Conservation (phyloP, 805 yeast species). For the Yarrowia keelungensis region DNA sequence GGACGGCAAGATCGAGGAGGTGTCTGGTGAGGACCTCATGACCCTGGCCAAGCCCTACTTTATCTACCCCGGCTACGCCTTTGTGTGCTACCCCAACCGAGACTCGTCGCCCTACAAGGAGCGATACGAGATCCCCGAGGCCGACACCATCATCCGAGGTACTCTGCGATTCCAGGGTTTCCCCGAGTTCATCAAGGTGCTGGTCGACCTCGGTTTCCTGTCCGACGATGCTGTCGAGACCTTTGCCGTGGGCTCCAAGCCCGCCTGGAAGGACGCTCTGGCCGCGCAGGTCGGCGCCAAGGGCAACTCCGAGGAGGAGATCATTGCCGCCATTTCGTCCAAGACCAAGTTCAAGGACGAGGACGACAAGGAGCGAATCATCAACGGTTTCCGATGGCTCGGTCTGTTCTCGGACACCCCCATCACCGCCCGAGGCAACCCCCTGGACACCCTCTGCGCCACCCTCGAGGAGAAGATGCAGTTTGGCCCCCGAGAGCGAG, state of each 20-base stretch:
- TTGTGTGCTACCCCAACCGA: conserved; percentile 97
- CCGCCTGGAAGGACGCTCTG: conserved; percentile 89
- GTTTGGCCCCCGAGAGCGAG: conserved; percentile 94
- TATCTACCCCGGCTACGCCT: conserved; percentile 93
- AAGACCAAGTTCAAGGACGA: conserved; percentile 81
- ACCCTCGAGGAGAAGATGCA: conserved; percentile 95
- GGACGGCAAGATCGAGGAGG: conserved; percentile 80
- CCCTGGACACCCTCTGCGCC: conserved; percentile 96
- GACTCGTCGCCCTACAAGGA: conserved; percentile 94
- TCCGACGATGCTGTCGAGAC: conserved; percentile 72
- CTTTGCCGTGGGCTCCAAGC: conserved; percentile 56
- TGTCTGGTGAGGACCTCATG: conserved; percentile 92
- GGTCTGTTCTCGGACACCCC: conserved; percentile 81
- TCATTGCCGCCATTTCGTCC: conserved; percentile 74
- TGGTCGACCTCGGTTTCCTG: conserved; percentile 92
- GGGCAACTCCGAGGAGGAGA: conserved; percentile 72
- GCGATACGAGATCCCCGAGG: conserved; percentile 94
- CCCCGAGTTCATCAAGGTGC: conserved; percentile 95
- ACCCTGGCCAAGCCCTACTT: conserved; percentile 92
- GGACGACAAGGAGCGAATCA: conserved; percentile 83
- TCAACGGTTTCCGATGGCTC: conserved; percentile 91
- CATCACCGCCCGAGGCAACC: conserved; percentile 89
- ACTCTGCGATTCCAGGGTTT: conserved; percentile 97
- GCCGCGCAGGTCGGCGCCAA: conserved; percentile 75
- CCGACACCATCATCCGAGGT: conserved; percentile 95